Evolutionary conservation across 139 green algal genomes (phyloP), one percentile per base, ranked within the genome.

Genomic region (Tetradesmus lagerheimii): DNA sequence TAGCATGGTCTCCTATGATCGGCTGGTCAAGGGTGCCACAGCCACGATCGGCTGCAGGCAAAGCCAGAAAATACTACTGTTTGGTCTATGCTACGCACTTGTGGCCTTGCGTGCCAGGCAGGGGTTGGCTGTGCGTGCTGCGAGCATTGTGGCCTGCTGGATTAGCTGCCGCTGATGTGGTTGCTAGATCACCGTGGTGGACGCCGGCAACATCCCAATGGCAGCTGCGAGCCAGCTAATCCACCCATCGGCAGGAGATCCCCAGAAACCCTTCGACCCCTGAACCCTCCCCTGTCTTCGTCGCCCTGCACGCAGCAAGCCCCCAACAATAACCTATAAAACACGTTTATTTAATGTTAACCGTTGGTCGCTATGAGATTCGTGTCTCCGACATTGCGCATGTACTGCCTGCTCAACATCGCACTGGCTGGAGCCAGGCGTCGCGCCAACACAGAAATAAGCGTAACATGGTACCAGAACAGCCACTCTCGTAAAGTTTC

Each of bases 111-210:
- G 57, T 71, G 57, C 57, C 57, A 71, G 57, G 57, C 57, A 71
- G 57, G 57, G 57, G 57, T 71, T 71, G 57, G 57, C 57, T 71
- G 57, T 71, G 57, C 57, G 57, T 71, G 57, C 57, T 71, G 57
- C 57, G 57, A 71, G 57, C 57, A 71, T 71, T 71, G 57, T 71
- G 57, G 57, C 57, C 57, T 71, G 57, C 57, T 71, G 57, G 57
- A 31, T 27, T 27, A 71, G 57, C 23, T 71, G 57, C 57, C 57
- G 57, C 20, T 71, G 57, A 71, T 71, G 57, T 71, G 57, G 57
- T 71, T 71, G 57, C 57, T 71, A 71, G 57, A 71, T 71, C 57
- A 71, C 12, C 57, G 57, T 71, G 3, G 8, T 71, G 57, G 57
- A 31, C 57, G 57, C 57, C 57, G n/a, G 57, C 57, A 71, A 71